Percentiles rank a stretch among this genome's conserved stretches.
Evolutionary conservation across 371 early-diverging fungal species (phyloP).

Genomic region (Haplosporangium sp.): DNA sequence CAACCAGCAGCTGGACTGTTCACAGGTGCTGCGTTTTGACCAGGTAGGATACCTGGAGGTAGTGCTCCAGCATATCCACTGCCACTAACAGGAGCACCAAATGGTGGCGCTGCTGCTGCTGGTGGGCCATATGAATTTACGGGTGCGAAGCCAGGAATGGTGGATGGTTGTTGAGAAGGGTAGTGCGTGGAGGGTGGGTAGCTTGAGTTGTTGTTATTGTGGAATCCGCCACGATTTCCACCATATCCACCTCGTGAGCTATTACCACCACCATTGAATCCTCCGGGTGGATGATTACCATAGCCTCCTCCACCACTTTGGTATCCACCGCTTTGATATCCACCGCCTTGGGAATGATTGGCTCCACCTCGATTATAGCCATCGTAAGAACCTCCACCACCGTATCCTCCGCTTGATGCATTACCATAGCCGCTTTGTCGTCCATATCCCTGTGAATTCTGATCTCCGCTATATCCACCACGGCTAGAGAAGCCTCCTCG

Average conservation of each 20-base stretch:
- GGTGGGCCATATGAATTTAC: constrained; percentile 44
- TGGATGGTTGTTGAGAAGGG: constrained; percentile 20
- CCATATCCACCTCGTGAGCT: constrained; percentile 34
- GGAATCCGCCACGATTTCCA: constrained; percentile 34
- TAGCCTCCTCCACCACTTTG: neutral
- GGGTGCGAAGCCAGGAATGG: constrained; percentile 40
- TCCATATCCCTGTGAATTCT: constrained; percentile 26
- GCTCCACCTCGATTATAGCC: constrained; percentile 40
- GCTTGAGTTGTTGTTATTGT: constrained; percentile 12
- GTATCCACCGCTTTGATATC: constrained; percentile 25
- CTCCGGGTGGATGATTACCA: neutral
- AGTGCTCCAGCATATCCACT: constrained; percentile 31
- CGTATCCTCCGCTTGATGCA: constrained; percentile 27
- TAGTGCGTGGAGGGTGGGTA: constrained; percentile 32
- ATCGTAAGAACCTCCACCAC: constrained; percentile 44
- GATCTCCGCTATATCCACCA: constrained; percentile 43
- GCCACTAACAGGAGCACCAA: constrained; percentile 18
- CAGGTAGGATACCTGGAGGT: constrained; percentile 41
- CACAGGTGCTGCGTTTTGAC: constrained; percentile 15
- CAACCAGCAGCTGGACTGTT: constrained; percentile 28
- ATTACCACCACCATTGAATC: constrained; percentile 23
- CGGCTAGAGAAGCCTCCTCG: constrained; percentile 36
- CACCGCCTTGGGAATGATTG: constrained; percentile 28
- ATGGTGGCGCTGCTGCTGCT: constrained; percentile 8
- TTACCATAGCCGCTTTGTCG: constrained; percentile 26